Conservation (phyloP, 768 basidiomycete species). For the Stropharia rugosoannulata region DNA sequence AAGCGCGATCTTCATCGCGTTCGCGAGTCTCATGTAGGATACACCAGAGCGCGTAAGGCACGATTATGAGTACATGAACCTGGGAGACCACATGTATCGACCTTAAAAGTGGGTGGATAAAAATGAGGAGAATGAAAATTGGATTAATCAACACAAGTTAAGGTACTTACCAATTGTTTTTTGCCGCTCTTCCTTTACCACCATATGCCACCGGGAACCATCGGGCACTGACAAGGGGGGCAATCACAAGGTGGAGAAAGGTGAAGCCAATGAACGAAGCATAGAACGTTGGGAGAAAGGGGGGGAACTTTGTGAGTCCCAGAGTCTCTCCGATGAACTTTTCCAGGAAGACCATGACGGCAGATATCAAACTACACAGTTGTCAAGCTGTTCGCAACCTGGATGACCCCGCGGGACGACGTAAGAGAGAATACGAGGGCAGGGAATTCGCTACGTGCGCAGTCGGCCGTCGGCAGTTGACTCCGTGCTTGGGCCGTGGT, state of each 20-base stretch:
- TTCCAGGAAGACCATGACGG: constrained; percentile 20
- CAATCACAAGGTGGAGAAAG: constrained; percentile 53
- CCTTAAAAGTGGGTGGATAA: constrained; percentile 37
- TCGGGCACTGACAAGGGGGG: constrained; percentile 48
- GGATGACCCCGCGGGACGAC: not conserved
- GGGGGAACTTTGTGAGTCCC: constrained; percentile 53
- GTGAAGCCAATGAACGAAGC: constrained; percentile 58
- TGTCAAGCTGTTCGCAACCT: not conserved
- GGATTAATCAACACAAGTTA: not conserved
- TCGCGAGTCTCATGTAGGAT: constrained; percentile 40
- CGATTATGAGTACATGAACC: constrained; percentile 64
- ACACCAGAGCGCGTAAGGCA: constrained; percentile 60
- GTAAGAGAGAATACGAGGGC: not conserved
- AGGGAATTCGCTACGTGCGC: not conserved
- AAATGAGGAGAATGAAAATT: not conserved
- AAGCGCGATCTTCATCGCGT: constrained; percentile 62
- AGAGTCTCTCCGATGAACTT: constrained; percentile 32
- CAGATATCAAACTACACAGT: not conserved
- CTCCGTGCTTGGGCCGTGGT: too few species aligned
- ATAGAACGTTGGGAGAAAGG: constrained; percentile 53
- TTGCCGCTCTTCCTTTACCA: constrained; percentile 40
- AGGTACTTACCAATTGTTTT: constrained; percentile 59
- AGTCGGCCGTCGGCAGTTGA: not conserved
- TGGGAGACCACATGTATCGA: constrained; percentile 72
- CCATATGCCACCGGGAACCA: constrained; percentile 52